These are phyloP conservation scores for Microthlaspi erraticum DNA, from an alignment of 345 rosid genomes.

Conservation along the genomic window DNA sequence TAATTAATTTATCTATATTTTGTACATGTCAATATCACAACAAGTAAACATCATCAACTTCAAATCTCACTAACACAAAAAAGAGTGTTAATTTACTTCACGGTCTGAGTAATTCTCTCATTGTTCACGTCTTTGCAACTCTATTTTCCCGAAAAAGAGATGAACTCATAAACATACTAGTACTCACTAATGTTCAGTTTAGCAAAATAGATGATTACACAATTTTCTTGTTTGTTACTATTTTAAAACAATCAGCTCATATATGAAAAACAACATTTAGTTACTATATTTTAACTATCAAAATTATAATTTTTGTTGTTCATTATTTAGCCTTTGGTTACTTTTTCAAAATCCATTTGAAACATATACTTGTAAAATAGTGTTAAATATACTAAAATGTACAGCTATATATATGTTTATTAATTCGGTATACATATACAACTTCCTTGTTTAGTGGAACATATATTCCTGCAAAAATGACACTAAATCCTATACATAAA, in stretches of 20 bases:
- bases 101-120: slow-evolving; percentile 20
- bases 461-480: slow-evolving; percentile 16
- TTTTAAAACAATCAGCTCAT: not conserved
- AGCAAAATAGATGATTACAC: slow-evolving; percentile 2
- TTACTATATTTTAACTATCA: not conserved
- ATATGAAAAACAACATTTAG: not conserved
- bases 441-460: slow-evolving; percentile 27
- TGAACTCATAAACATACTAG: slow-evolving; percentile 1
- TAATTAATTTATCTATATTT: slow-evolving; percentile 15
- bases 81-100: slow-evolving; percentile 20
- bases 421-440: not conserved
- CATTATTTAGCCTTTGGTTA: not conserved
- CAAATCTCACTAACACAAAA: slow-evolving; percentile 28
- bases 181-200: slow-evolving; percentile 12
- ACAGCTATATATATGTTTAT: too few relatives aligned
- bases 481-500: not conserved
- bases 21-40: slow-evolving; percentile 40
- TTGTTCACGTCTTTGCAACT: slow-evolving; percentile 12
- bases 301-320: not conserved
- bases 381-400: not conserved
- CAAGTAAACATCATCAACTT: slow-evolving; percentile 35
- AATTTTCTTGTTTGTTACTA: slow-evolving; percentile 1
- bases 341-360: not conserved
- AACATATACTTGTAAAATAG: not conserved
- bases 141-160: not conserved